Conservation (phyloP, 2,329 filamentous ascomycete genomes). For the Pseudocercospora vitis region DNA sequence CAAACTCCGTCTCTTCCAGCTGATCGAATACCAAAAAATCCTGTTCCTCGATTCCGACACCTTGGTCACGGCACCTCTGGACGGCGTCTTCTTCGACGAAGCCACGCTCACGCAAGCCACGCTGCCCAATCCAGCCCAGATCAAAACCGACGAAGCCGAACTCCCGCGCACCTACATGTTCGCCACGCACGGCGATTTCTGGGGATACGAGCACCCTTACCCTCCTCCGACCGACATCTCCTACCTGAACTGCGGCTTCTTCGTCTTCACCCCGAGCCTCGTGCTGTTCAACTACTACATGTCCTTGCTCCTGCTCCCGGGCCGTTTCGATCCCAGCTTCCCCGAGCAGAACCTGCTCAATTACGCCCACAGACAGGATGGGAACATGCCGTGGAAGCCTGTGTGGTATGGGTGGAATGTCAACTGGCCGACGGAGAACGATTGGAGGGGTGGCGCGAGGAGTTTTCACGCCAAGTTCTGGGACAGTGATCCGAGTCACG, state of each 20-base stretch:
- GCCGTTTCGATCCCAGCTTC: slow-evolving; percentile 38
- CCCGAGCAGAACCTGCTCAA: slow-evolving; percentile 45
- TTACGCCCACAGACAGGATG: slow-evolving; percentile 41
- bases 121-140: slow-evolving; percentile 23
- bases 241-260: slow-evolving; percentile 43
- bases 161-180: slow-evolving; percentile 45
- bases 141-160: slow-evolving; percentile 37
- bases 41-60: slow-evolving; percentile 40
- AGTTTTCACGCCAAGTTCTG: slow-evolving; percentile 46
- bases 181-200: slow-evolving; percentile 38
- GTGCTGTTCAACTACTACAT: slow-evolving; percentile 42
- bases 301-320: slow-evolving; percentile 34
- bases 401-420: slow-evolving; percentile 44
- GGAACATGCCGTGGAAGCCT: slow-evolving; percentile 45
- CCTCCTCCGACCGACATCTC: slow-evolving; percentile 33
- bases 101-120: slow-evolving; percentile 37
- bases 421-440: slow-evolving; percentile 42
- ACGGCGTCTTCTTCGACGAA: slow-evolving; percentile 41
- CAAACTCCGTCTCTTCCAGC: slow-evolving; percentile 40
- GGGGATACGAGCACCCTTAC: slow-evolving; percentile 36
- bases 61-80: slow-evolving; percentile 32
- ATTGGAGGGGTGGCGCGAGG: slow-evolving; percentile 38
- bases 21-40: slow-evolving; percentile 38
- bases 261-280: slow-evolving; percentile 39
- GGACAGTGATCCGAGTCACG: slow-evolving; percentile 40